Conservation (phyloP, 352 stramenopile genomes). For the Pythium dissimile region DNA sequence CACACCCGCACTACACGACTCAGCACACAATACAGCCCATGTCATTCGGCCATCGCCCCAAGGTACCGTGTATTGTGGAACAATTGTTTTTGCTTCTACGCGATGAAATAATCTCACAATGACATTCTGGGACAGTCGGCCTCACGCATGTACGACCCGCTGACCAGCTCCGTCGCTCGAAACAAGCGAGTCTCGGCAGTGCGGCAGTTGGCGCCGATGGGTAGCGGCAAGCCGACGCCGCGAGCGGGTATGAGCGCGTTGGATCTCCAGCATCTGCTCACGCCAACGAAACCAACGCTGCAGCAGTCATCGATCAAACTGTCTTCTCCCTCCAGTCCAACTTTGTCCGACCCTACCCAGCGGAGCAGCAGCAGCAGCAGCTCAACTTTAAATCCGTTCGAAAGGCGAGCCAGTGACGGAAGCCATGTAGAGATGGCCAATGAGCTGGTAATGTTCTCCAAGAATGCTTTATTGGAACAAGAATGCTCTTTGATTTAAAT, state of each 20-base stretch:
- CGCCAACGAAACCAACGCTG: slow-evolving; percentile 27
- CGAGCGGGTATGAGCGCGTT: slow-evolving; percentile 66
- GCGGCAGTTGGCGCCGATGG: slow-evolving; percentile 18
- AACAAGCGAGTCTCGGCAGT: slow-evolving; percentile 17
- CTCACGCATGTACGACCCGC: slow-evolving; percentile 64
- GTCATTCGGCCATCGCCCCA: slow-evolving; percentile 71
- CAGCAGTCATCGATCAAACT: background rate
- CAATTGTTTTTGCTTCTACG: background rate
- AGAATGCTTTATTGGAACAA: background rate
- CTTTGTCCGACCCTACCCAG: background rate
- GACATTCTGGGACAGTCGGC: too few relatives aligned
- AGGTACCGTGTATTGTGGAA: slow-evolving; percentile 24
- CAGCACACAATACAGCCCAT: slow-evolving; percentile 43
- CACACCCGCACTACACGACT: slow-evolving; percentile 25
- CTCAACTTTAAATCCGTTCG: background rate
- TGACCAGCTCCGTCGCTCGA: slow-evolving; percentile 34
- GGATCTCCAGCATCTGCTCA: slow-evolving; percentile 50
- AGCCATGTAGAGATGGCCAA: background rate
- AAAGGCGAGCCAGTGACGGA: slow-evolving; percentile 2
- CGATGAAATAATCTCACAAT: too few relatives aligned
- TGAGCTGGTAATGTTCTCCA: background rate
- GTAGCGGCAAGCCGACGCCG: slow-evolving; percentile 24
- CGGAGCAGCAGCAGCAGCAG: too few relatives aligned
- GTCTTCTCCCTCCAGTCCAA: background rate
- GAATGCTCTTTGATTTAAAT: background rate